A percentile compares a stretch with the other conserved stretches of the same genome.
phyloP scores from a whole-genome alignment of 768 basidiomycete genomes.

The Hericium coralloides region DNA sequence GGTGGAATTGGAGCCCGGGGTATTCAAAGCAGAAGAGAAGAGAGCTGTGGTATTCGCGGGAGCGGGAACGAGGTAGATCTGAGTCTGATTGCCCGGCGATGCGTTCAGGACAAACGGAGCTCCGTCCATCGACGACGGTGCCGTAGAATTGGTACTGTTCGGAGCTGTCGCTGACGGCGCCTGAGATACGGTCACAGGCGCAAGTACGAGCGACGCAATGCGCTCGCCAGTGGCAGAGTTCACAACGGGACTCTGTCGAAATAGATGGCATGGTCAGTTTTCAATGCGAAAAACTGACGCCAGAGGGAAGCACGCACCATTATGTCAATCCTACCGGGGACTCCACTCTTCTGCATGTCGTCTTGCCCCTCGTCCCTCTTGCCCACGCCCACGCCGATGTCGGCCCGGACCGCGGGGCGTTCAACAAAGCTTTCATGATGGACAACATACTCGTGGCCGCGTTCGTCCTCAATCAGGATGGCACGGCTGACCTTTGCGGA shows the following conservation, averaged over 20 bases:
- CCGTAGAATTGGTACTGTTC: background rate
- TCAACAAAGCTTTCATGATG: background rate
- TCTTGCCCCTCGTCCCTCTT: background rate
- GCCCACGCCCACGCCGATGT: background rate
- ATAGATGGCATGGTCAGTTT: background rate
- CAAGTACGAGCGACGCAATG: slow-evolving; percentile 34
- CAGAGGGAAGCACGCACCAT: slow-evolving; percentile 27
- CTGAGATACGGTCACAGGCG: slow-evolving; percentile 11
- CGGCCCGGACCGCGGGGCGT: background rate
- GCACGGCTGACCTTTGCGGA: background rate
- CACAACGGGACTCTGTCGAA: slow-evolving; percentile 24
- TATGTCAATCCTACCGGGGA: slow-evolving; percentile 39
- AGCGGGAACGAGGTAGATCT: slow-evolving; percentile 19
- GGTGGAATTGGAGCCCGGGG: background rate
- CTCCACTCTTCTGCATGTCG: slow-evolving; percentile 15
- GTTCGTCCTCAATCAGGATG: slow-evolving; percentile 12
- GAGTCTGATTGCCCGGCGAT: slow-evolving; percentile 19
- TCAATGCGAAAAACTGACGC: slow-evolving; percentile 2
- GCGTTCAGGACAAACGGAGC: slow-evolving; percentile 23
- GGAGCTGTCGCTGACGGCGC: slow-evolving; percentile 12
- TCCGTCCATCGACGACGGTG: background rate
- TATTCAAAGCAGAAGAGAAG: background rate
- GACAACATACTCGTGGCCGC: slow-evolving; percentile 11
- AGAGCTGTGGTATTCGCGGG: background rate
- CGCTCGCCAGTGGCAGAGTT: slow-evolving; percentile 25